Evolutionary conservation across 164 flowering plant species (phyloP).

Genomic region (Vitis vinifera): ASM3070453v1 NC_081805.1:4602001-4602500

Average conservation of each 20-base stretch:
- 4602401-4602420: not conserved
- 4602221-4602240: not conserved
- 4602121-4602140: not conserved
- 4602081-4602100: slow-evolving; percentile 78
- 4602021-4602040: slow-evolving; percentile 63
- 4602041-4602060: slow-evolving; percentile 35
- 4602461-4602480: not conserved
- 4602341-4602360: too few species aligned
- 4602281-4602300: too few species aligned
- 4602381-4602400: too few species aligned
- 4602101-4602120: not conserved
- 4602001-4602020: slow-evolving; percentile 39
- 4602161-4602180: not conserved
- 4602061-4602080: slow-evolving; percentile 73
- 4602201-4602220: not conserved
- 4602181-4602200: not conserved
- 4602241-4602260: not conserved
- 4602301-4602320: too few species aligned
- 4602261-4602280: not conserved
- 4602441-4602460: not conserved
- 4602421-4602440: not conserved
- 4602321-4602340: too few species aligned
- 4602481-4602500: slow-evolving; percentile 10
- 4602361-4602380: too few species aligned
- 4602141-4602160: not conserved